Percentiles rank a stretch among this genome's conserved stretches.
phyloP scores from a whole-genome alignment of 75 land plant genomes.

The Picea glauca region DNA sequence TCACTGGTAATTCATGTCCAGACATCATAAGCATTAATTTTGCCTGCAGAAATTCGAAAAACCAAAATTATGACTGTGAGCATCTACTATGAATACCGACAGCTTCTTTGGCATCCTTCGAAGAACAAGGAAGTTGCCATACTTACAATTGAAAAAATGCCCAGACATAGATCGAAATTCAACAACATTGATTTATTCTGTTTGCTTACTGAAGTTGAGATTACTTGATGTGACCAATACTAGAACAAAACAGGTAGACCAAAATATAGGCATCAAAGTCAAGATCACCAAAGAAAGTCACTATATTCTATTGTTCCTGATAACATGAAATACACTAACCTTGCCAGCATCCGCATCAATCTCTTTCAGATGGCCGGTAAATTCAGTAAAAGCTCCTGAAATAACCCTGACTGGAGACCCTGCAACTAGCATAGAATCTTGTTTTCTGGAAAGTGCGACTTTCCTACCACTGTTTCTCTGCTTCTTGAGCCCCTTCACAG shows the following conservation, averaged over 20 bases:
- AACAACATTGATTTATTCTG: neutral
- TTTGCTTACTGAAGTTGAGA: neutral
- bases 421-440: slow-evolving; percentile 10
- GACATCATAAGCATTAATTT: slow-evolving; percentile 42
- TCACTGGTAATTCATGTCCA: slow-evolving; percentile 50
- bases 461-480: slow-evolving; percentile 8
- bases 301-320: neutral
- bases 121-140: neutral
- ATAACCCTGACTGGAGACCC: slow-evolving; percentile 44
- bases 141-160: neutral
- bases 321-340: slow-evolving; percentile 22
- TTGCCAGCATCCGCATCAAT: slow-evolving; percentile 37
- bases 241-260: neutral
- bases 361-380: slow-evolving; percentile 48
- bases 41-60: slow-evolving; percentile 36
- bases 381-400: slow-evolving; percentile 55
- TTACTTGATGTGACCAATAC: neutral
- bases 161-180: neutral
- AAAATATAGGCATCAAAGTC: neutral
- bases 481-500: slow-evolving; percentile 15
- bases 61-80: neutral
- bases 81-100: neutral
- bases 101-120: neutral
- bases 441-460: neutral
- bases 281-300: neutral